Evolutionary conservation across 1,284 basidiomycete genomes (phyloP), one percentile per base, ranked within the genome.

Genomic region (Fomitopsis pinicola): DNA sequence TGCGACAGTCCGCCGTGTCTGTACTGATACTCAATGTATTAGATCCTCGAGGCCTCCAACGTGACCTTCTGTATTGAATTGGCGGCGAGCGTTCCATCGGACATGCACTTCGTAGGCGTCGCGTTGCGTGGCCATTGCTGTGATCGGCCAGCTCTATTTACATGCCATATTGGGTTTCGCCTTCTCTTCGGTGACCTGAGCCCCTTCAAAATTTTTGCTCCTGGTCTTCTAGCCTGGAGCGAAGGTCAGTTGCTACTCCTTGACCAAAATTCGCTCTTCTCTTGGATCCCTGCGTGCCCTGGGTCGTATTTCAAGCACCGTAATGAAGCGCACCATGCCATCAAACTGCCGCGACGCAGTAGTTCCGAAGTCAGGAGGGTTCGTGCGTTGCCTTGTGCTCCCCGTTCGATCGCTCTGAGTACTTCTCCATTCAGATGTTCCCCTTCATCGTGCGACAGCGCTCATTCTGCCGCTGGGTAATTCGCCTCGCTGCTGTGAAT

Each of bases 1-100:
- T 35, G 30, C 30, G 44, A 59, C 19, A 26, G 59, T 48, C 54
- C 40, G 53, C 33, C 30, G 30, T 35, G 22, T 33, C 42, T 46
- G 59, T 56, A 50, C 45, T 60, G 22, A 60, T 52, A 33, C 15
- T 38, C 42, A 30, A 56, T 60, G 54, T 56, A 56, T 60, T 45
- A 50, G 59, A 60, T 60, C 59, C 59, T 56, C 59, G 28, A 44
- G 53, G 54, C 54, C 26, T 19, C 15, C 54, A 55, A 44, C 59
- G 54, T 60, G 59, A 60, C 54, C 10, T 30, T 40, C n/a, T 50
- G 30, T 26, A 56, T 60, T 40, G 35, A 60, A 60, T 60, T 22
- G 35, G 14, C 28, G 9, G n/a, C 4, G 40, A 52, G 17, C 14
- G 35, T 46, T 15, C 40, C 3, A 10, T 17, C 38, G 52, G 52